A percentile compares a stretch with the other conserved stretches of the same genome.
Evolutionary conservation across 371 early-diverging fungal genomes (phyloP).

Genomic region (Syncephalastrum racemosum): DNA sequence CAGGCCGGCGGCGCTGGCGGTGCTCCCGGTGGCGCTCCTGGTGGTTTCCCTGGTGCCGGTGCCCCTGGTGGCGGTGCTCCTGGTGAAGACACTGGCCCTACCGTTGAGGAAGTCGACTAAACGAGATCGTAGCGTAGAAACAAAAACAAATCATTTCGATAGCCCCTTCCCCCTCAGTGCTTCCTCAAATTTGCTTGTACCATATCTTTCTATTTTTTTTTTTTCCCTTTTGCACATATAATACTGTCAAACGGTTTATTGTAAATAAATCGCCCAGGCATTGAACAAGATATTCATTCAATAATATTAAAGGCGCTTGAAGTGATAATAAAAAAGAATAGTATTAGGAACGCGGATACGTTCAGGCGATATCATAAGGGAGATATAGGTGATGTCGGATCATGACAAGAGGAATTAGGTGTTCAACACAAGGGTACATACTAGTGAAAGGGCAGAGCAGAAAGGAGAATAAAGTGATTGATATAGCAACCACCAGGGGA

Average conservation of each 20-base stretch:
- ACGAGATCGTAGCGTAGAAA: background rate
- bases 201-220: no score
- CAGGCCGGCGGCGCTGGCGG: slow-evolving; percentile 84
- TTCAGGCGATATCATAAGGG: no score
- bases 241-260: background rate
- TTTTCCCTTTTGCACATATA: no score
- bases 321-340: background rate
- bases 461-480: no score
- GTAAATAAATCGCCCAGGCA: slow-evolving; percentile 3
- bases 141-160: background rate
- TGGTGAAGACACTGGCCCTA: slow-evolving; percentile 61
- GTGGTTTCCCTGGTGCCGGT: slow-evolving; percentile 57
- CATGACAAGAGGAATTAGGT: no score
- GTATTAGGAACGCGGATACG: no score
- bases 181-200: background rate
- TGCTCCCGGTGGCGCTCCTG: slow-evolving; percentile 61
- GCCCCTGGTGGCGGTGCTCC: slow-evolving; percentile 59
- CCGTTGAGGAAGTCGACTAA: slow-evolving; percentile 83
- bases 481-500: no score
- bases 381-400: no score
- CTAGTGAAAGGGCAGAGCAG: no score
- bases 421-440: no score
- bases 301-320: background rate
- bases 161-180: background rate
- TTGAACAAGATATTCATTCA: background rate